These are phyloP conservation scores for Chlorella vulgaris DNA, from an alignment of 139 green algal species.

Conservation along the genomic window DNA sequence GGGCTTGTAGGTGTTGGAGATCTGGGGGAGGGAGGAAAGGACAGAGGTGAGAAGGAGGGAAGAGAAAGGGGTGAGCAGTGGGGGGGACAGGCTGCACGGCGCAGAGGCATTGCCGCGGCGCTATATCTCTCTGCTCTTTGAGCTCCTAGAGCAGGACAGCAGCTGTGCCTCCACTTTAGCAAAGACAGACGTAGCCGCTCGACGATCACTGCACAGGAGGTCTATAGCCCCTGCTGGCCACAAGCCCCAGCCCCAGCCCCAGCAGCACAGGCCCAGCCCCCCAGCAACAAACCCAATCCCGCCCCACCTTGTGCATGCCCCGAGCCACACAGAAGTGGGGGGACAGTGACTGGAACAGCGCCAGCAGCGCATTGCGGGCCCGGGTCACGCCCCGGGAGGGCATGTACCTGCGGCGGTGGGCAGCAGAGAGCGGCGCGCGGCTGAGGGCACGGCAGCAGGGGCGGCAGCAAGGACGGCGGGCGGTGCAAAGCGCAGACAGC, in stretches of 20 bases:
- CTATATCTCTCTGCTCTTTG: too few relatives aligned
- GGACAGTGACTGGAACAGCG: conserved; percentile 49
- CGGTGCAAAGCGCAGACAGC: too few relatives aligned
- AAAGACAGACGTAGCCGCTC: too few relatives aligned
- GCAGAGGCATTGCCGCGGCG: background rate
- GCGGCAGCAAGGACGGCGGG: too few relatives aligned
- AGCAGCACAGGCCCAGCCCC: background rate
- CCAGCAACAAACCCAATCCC: background rate
- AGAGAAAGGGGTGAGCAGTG: background rate
- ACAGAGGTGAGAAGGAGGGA: background rate
- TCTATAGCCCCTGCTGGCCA: too few relatives aligned
- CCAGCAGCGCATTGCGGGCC: conserved; percentile 39
- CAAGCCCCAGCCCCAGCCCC: background rate
- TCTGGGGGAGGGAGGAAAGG: background rate
- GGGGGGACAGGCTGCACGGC: background rate
- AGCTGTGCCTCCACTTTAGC: too few relatives aligned
- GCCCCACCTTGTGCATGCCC: conserved; percentile 42
- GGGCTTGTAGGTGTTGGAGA: conserved; percentile 3
- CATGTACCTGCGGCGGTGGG: conserved; percentile 35
- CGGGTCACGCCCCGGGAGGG: conserved; percentile 25
- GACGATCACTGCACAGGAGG: too few relatives aligned
- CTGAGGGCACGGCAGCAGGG: too few relatives aligned
- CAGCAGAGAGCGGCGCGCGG: background rate
- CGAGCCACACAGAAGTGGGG: conserved; percentile 74
- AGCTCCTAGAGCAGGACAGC: too few relatives aligned